phyloP scores from a whole-genome alignment of 164 flowering plant species.

The Chimonanthus praecox region DNA sequence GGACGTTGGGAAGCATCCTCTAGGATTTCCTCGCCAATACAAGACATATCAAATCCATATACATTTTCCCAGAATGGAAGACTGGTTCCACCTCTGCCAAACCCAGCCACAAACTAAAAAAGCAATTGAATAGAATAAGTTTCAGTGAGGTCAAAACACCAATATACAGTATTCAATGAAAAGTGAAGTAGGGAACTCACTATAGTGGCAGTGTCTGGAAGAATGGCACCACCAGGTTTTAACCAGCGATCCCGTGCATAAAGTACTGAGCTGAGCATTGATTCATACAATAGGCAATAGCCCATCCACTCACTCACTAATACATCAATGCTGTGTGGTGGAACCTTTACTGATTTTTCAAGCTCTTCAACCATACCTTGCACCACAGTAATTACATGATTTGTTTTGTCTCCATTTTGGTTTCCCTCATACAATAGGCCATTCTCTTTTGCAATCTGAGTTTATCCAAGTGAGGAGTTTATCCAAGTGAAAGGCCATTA shows the following conservation, averaged over 20 bases:
- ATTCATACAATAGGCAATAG: constrained; percentile 85
- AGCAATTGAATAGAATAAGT: not conserved
- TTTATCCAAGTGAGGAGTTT: constrained; percentile 14
- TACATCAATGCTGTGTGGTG: constrained; percentile 75
- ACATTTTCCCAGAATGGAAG: constrained; percentile 97
- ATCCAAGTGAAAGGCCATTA: not conserved
- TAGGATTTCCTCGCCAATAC: constrained; percentile 54
- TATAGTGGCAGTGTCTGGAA: constrained; percentile 93
- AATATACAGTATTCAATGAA: not conserved
- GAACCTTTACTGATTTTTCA: constrained; percentile 37
- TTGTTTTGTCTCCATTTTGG: constrained; percentile 14
- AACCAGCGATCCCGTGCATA: constrained; percentile 93
- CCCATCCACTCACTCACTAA: constrained; percentile 99
- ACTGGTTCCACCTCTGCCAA: constrained; percentile 87
- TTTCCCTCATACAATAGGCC: constrained; percentile 33
- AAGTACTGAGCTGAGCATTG: constrained; percentile 94
- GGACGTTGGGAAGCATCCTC: constrained; percentile 72
- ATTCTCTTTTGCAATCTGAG: constrained; percentile 86
- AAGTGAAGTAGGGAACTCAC: constrained; percentile 34
- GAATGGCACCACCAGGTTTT: constrained; percentile 97
- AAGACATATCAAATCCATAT: constrained; percentile 25
- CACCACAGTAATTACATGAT: constrained; percentile 62
- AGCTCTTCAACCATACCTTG: constrained; percentile 91
- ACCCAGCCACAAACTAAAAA: constrained; percentile 84
- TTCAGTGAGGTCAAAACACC: not conserved